Base-by-base conservation (phyloP, 352 stramenopile species). In the Phytopythium ostracodes region DNA sequence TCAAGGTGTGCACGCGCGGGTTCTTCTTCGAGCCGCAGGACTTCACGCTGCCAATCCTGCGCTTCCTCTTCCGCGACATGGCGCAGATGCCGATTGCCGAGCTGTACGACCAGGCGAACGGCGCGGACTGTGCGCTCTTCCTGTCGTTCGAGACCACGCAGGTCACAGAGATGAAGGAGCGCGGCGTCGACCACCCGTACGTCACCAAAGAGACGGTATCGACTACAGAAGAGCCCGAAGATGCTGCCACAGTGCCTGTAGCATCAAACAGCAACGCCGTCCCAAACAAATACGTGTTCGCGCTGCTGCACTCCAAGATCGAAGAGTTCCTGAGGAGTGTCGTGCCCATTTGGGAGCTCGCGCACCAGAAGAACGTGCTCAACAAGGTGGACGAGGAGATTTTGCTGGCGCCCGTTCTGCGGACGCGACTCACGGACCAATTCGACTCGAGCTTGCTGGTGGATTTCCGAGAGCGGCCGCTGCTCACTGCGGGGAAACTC, bases 21-120 rank as follows among this genome's bases (percentile, higher is more conserved):
- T 90, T 98, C 59, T 95, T 98, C 60, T 98, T 98, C 59, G 92
- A 96, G 75, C 92, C 92, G 14, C 81, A 92, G 60, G 91, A 98
- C 68, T 67, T 84, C 31, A 84, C 81, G 46, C 52, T 86, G 42
- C 76, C 90, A 31, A 81, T 97, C 46, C 62, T 96, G 53, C 89
- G 92, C 46, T 96, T 97, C 62, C 80, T 90, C 29, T 97, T 96
- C 71, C 78, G 84, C 20, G 77, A 90, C 49, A 96, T 97, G 81
- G 61, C 72, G 18, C 63, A 87, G 18, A 67, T 77, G 59, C 84
- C 84, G 4, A 62, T 78, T 2, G 80, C 77, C 8, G 82, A 92
- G 59, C 60, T 88, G 25, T 77, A 87, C 65, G 68, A 84, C 38
- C 62, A 75, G 44, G 56, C 67, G 14, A 62, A 79, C 50, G 66